Evolutionary conservation across 805 yeast species (phyloP).

Genomic region (Ogataea ramenticola): DNA sequence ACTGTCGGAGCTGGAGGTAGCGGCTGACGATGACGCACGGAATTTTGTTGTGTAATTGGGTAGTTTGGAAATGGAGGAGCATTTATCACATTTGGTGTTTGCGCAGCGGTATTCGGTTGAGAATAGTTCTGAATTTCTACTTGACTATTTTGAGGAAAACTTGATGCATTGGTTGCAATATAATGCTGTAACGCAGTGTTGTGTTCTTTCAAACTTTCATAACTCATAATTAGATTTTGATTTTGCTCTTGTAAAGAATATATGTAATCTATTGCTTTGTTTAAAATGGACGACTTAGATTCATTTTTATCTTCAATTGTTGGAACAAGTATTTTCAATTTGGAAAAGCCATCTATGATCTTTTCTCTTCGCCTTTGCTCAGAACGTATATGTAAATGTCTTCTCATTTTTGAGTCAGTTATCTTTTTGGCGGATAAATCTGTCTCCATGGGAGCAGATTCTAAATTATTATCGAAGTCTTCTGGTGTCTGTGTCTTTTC

Average conservation of each 20-base stretch:
- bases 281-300: slow-evolving; percentile 37
- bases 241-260: slow-evolving; percentile 28
- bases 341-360: slow-evolving; percentile 38
- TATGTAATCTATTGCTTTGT: slow-evolving; percentile 36
- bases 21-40: no score
- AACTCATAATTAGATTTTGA: slow-evolving; percentile 11
- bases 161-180: slow-evolving; percentile 5
- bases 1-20: no score
- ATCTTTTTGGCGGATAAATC: not conserved
- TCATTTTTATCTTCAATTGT: slow-evolving; percentile 33
- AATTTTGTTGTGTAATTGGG: no score
- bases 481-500: no score
- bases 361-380: slow-evolving; percentile 40
- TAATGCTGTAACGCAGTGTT: not conserved
- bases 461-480: not conserved
- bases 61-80: no score
- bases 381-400: slow-evolving; percentile 35
- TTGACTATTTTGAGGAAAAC: not conserved
- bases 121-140: no score
- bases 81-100: no score
- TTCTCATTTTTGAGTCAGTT: slow-evolving; percentile 9
- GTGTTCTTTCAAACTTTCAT: slow-evolving; percentile 8
- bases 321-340: slow-evolving; percentile 31
- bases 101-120: no score
- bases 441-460: not conserved